Percentiles rank a stretch among this genome's conserved stretches.
Evolutionary conservation across 163 green algal species (phyloP).

Genomic region (Scenedesmus sp.): DNA sequence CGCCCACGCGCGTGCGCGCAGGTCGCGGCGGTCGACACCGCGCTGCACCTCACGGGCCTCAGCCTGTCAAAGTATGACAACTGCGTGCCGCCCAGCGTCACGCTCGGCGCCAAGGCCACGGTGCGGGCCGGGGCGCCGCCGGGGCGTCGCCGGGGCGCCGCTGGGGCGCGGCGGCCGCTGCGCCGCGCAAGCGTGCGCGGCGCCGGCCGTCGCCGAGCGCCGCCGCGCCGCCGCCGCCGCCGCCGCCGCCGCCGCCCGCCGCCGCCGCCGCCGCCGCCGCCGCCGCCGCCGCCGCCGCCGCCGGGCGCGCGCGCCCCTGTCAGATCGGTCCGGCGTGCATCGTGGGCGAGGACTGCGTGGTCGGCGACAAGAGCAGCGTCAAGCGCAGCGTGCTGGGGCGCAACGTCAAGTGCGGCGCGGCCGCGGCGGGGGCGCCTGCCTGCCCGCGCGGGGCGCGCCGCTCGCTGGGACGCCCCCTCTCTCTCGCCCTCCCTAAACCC

Average conservation of each 20-base stretch:
- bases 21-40: conserved; percentile 58
- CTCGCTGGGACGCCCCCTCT: background rate
- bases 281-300: background rate
- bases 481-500: background rate
- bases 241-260: background rate
- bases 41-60: conserved; percentile 60
- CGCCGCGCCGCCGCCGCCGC: background rate
- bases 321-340: conserved; percentile 74
- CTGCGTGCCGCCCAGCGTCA: conserved; percentile 60
- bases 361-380: conserved; percentile 89
- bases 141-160: too few relatives aligned
- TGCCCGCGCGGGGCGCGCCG: background rate
- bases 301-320: too few relatives aligned
- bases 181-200: too few relatives aligned
- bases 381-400: conserved; percentile 87
- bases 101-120: conserved; percentile 71
- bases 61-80: conserved; percentile 72
- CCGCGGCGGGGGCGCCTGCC: background rate
- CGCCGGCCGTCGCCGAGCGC: too few relatives aligned
- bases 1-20: conserved; percentile 22
- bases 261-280: background rate
- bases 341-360: conserved; percentile 66
- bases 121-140: too few relatives aligned
- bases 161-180: too few relatives aligned
- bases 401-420: conserved; percentile 60